Base-by-base conservation (phyloP, 352 stramenopile genomes). In the Phytophthora boehmeriae region DNA sequence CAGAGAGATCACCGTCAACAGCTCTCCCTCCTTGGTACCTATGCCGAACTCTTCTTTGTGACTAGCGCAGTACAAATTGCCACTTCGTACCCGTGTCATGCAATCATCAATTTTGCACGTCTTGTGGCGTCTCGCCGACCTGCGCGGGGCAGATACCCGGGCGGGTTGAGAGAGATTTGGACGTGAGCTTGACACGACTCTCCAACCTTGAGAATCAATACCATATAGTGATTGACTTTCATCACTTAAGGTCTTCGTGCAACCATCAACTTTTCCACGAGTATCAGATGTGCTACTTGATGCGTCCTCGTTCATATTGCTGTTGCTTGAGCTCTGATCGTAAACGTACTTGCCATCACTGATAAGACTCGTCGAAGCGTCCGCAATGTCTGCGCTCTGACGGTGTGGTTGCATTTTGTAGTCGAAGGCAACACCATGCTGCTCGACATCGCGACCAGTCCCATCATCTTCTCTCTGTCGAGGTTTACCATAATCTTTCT, bases 181-280 rank as follows among this genome's bases (percentile, higher is more conserved):
- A n/a, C n/a, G n/a, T n/a, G 25, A 6, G 25, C 25, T 30, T 30
- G 25, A 30, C 25, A 6, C 25, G 25, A 30, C 25, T 30, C 3
- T 30, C 34, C 34, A 39, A 43, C 38, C 13, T 59, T 22, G 6
- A 9, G 51, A 39, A 13, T 19, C 8, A 32, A 46, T 5, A 23
- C 41, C 53, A 32, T 39, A 47, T 16, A 44, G 23, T 22, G 17
- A 27, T 34, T 8, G 34, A 32, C 27, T 22, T 53, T 30, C 42
- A 25, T 53, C 13, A 3, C 32, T 53, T n/a, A 25, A 41, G 41
- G 30, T 30, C 14, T 52, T 44, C 32, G 35, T 60, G 22, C 53
- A 60, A 5, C 41, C 42, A 43, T 36, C 20, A 23, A 16, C 4
- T 45, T 45, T 60, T 32, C 10, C 22, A 13, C 32, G 52, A 28